A percentile compares a stretch with the other conserved stretches of the same genome.
These are phyloP conservation scores for Calonectria montana DNA, from an alignment of 2,329 filamentous ascomycete genomes.

Conservation along the genomic window DNA sequence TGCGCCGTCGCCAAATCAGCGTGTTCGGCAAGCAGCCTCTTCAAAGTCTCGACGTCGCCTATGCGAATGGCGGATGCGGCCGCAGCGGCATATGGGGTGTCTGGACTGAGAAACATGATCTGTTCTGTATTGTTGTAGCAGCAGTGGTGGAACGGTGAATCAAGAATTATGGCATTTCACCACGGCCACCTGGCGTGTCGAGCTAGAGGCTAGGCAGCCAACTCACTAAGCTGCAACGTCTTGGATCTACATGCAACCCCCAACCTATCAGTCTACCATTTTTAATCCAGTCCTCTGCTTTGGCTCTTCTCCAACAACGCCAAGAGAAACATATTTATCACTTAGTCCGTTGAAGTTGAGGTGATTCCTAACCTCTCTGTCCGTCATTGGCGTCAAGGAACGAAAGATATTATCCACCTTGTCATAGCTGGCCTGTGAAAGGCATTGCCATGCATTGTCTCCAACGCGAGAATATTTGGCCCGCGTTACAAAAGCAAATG, in stretches of 20 bases:
- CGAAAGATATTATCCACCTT: neutral
- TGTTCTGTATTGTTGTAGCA: too few relatives aligned
- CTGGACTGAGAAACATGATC: neutral
- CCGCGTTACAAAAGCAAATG: neutral
- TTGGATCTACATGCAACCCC: too few relatives aligned
- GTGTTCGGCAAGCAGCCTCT: neutral
- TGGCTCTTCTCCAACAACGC: neutral
- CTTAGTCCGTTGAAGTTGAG: neutral
- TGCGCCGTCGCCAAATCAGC: neutral
- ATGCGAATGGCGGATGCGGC: neutral
- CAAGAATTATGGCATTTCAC: neutral
- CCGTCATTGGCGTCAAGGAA: neutral
- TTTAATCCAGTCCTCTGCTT: neutral
- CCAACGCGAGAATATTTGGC: constrained; percentile 3
- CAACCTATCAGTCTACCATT: neutral
- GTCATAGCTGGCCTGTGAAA: constrained; percentile 6
- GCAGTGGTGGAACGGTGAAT: neutral
- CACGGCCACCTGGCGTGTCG: neutral
- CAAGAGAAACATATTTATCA: neutral
- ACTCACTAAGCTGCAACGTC: too few relatives aligned
- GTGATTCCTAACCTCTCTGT: neutral
- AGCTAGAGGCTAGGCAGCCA: neutral
- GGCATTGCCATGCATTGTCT: constrained; percentile 18
- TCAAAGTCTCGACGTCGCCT: neutral
- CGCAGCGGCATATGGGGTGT: neutral